Conservation (phyloP, 306 rosid species). For the Abrus pulchellus region DNA sequence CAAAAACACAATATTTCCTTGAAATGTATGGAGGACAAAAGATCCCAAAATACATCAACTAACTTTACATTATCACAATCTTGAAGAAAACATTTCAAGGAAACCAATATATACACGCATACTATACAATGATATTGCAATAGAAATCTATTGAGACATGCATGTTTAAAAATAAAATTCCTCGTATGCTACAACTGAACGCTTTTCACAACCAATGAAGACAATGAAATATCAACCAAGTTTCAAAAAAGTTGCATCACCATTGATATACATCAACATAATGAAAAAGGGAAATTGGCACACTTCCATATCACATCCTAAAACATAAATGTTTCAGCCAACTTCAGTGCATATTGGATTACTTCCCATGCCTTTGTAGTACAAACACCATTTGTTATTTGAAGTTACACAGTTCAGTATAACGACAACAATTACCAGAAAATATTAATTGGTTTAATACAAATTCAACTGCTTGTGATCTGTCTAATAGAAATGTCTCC, state of each 20-base stretch:
- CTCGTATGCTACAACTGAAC: not conserved
- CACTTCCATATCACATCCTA: not conserved
- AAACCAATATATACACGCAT: not conserved
- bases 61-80: not conserved
- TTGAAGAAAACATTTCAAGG: not conserved
- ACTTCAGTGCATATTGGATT: not conserved
- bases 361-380: not conserved
- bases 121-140: not conserved
- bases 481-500: not conserved
- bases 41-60: not conserved
- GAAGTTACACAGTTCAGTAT: not conserved
- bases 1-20: conserved; percentile 25
- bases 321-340: conserved; percentile 12
- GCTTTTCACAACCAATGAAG: conserved; percentile 19
- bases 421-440: not conserved
- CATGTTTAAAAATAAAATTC: not conserved
- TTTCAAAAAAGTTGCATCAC: not conserved
- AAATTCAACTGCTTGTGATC: not conserved
- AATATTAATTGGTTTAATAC: not conserved
- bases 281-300: conserved; percentile 1
- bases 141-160: not conserved
- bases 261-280: conserved; percentile 1
- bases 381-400: not conserved
- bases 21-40: conserved; percentile 14
- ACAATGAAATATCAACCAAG: not conserved